Conservation (phyloP, 768 basidiomycete genomes). For the Hygrophorus pudorinus region DNA sequence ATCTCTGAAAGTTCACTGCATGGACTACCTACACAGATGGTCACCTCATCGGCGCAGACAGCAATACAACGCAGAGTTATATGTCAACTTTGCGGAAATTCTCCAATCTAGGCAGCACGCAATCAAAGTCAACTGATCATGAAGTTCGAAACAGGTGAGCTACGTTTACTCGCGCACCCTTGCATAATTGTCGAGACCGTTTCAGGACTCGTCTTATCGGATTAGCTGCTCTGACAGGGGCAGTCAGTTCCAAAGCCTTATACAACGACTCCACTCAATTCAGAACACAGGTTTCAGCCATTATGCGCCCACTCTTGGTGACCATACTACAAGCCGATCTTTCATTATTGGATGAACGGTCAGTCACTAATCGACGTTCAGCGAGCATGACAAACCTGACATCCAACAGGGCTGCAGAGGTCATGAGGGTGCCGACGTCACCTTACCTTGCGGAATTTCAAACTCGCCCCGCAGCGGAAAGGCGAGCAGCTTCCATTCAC, state of each 20-base stretch:
- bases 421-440: slow-evolving; percentile 64
- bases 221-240: slow-evolving; percentile 71
- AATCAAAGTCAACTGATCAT: slow-evolving; percentile 41
- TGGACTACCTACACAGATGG: slow-evolving; percentile 93
- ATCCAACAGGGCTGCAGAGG: slow-evolving; percentile 38
- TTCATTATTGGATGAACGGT: slow-evolving; percentile 60
- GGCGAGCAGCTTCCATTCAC: slow-evolving; percentile 85
- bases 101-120: slow-evolving; percentile 44
- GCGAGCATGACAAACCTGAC: slow-evolving; percentile 5
- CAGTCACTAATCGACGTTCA: slow-evolving; percentile 8
- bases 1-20: slow-evolving; percentile 60
- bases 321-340: slow-evolving; percentile 58
- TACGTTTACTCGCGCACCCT: background rate
- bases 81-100: slow-evolving; percentile 58
- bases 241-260: slow-evolving; percentile 75
- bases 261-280: slow-evolving; percentile 68
- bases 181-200: slow-evolving; percentile 5
- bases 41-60: slow-evolving; percentile 71
- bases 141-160: slow-evolving; percentile 68
- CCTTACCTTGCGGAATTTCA: slow-evolving; percentile 81
- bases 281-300: slow-evolving; percentile 54
- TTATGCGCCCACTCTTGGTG: slow-evolving; percentile 62
- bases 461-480: slow-evolving; percentile 64
- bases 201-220: slow-evolving; percentile 77
- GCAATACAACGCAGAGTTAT: slow-evolving; percentile 58